Evolutionary conservation across 1,139 yeast genomes (phyloP), one percentile per base, ranked within the genome.

Genomic region (Groenewaldozyma auringiensis): DNA sequence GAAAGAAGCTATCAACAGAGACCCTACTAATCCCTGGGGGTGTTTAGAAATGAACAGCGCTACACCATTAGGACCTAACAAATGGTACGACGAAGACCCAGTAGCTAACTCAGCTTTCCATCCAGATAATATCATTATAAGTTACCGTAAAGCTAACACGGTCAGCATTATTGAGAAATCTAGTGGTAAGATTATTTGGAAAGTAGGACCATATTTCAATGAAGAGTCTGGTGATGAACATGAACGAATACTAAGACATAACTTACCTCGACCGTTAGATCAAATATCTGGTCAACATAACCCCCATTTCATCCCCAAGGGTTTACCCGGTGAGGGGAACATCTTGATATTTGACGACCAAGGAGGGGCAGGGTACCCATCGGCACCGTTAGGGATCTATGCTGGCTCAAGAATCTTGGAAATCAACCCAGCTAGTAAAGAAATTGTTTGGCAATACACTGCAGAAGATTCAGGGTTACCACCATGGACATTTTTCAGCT

Each of bases 81-180:
- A 25, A 25, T 25, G 29, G 29, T 25, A 25, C 11, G 29, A 25
- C 29, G 16, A 29, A 29, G 18, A 40, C 13, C 42, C 42, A 40
- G 33, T 31, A 29, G 20, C 22, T n/a, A 31, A 11, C 29, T 17
- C 36, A 16, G 35, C 29, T 21, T 40, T 40, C 21, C 13, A 6
- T 22, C 17, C 34, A 21, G 34, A 39, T 33, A 39, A 38, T 17
- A 40, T 32, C 20, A 21, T 25, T 25, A 25, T 25, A 6, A 25
- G 29, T 11, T 25, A 25, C 11, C 29, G 29, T 25, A 25, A 25
- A 11, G 29, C 29, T 25, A 25, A 25, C 11, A 25, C 29, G 6
- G 29, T 25, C 9, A 11, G 29, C 9, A 25, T 25, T 25, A 25
- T 25, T 25, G 29, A 25, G 6, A 25, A 25, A 25, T 25, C 29